A percentile compares a stretch with the other conserved stretches of the same genome.
These are phyloP conservation scores for Trichoderma atrobrunneum DNA, from an alignment of 2,329 filamentous ascomycete genomes.

Conservation along the genomic window DNA sequence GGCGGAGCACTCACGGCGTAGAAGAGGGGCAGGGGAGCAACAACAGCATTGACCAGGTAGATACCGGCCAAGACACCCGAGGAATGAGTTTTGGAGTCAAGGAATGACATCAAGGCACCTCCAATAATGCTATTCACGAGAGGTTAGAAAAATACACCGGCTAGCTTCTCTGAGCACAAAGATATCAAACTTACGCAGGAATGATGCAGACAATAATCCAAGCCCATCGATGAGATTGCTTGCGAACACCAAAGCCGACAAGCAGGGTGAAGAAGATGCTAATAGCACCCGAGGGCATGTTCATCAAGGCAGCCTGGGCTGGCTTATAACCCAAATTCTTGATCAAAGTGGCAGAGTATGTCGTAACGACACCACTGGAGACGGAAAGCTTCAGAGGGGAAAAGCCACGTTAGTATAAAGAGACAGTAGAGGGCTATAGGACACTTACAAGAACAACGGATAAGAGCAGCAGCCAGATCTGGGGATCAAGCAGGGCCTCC, in stretches of 20 bases:
- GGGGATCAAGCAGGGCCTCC: conserved; percentile 51
- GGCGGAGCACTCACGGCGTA: conserved; percentile 38
- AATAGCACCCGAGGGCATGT: conserved; percentile 52
- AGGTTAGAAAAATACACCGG: neutral
- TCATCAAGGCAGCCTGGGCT: conserved; percentile 49
- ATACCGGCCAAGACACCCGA: conserved; percentile 48
- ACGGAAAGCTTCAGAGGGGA: conserved; percentile 40
- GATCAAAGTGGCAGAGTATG: conserved; percentile 55
- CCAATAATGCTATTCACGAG: conserved; percentile 40
- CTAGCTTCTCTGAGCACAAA: neutral
- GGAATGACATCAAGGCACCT: conserved; percentile 52
- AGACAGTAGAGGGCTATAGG: neutral
- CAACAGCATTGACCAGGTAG: conserved; percentile 51
- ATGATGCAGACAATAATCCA: conserved; percentile 49
- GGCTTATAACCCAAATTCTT: conserved; percentile 45
- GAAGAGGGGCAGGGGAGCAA: conserved; percentile 45
- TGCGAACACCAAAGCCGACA: conserved; percentile 47
- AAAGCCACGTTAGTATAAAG: neutral
- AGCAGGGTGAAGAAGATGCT: conserved; percentile 52
- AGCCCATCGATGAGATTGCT: conserved; percentile 47
- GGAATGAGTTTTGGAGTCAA: conserved; percentile 42
- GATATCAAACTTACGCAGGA: conserved; percentile 38
- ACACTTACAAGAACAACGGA: conserved; percentile 45
- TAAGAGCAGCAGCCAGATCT: conserved; percentile 49
- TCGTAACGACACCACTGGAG: conserved; percentile 53